Percentiles rank a stretch among this genome's conserved stretches.
phyloP scores from a whole-genome alignment of 2,329 filamentous ascomycete species.

The Aspergillus flavus region DNA sequence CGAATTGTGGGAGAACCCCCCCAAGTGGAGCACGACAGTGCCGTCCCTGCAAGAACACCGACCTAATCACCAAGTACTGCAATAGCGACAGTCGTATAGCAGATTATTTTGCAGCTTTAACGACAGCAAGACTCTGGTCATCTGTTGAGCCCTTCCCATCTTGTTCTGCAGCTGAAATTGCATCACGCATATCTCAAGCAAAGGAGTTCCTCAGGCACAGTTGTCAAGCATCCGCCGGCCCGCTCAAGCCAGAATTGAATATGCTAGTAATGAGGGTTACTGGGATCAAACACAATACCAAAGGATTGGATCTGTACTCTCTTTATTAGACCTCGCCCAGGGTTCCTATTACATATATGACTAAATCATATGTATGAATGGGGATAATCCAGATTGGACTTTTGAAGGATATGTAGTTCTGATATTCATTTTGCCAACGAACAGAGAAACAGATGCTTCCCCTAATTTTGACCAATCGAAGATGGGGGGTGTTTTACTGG shows the following conservation, averaged over 20 bases:
- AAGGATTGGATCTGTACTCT: not conserved
- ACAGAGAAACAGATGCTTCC: too few relatives aligned
- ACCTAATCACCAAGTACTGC: slow-evolving; percentile 2
- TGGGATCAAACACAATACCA: not conserved
- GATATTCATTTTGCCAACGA: too few relatives aligned
- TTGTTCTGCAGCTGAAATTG: not conserved
- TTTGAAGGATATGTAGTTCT: too few relatives aligned
- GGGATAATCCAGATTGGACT: too few relatives aligned
- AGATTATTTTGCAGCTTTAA: slow-evolving; percentile 1
- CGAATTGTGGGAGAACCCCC: not conserved
- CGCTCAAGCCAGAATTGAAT: not conserved
- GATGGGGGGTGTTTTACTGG: too few relatives aligned
- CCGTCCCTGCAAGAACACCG: not conserved
- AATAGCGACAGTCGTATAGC: slow-evolving; percentile 1
- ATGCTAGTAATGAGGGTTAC: not conserved
- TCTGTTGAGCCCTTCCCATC: not conserved
- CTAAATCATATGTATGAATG: too few relatives aligned
- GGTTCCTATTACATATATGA: not conserved
- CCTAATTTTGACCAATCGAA: too few relatives aligned
- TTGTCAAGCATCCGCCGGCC: not conserved
- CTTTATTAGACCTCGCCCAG: not conserved
- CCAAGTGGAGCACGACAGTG: not conserved
- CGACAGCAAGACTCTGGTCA: slow-evolving; percentile 2
- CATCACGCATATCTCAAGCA: not conserved
- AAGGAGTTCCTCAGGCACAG: not conserved